Evolutionary conservation across 1,139 yeast genomes (phyloP), one percentile per base, ranked within the genome.

Genomic region (Hansenula sp.): DNA sequence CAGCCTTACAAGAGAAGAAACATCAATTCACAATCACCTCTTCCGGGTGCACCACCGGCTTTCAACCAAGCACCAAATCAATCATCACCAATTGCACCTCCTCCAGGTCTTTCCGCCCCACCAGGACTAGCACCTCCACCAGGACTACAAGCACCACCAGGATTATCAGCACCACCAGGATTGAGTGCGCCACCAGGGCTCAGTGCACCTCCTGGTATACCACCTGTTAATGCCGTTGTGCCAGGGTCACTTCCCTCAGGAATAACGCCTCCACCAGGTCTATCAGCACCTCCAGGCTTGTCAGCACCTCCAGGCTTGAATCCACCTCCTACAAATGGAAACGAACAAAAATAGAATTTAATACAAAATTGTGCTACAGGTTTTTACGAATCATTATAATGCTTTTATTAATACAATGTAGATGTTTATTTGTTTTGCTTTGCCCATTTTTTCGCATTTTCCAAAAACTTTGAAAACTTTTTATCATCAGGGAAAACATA

Each of bases 401-500:
- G 8, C 12, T 24, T 24, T 10, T 8, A 24, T 24, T 24, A 24
- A 24, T 24, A 5, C 26, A 24, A 10, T 24, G 8, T 24, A 5
- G 9, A 8, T 10, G 13, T 24, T 13, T 38, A 37, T 36, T 43
- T 44, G 26, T 57, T 50, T 32, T 64, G 52, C n/a, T 53, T 49
- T 38, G 59, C 65, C 90, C 87, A 83, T 57, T 73, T 73, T 57
- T 70, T 73, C 11, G 88, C 92, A 56, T 77, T 75, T 43, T 72
- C 78, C 60, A 82, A 65, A 44, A 85, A 76, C 51, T 73, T 75
- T 43, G 73, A 66, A 44, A 76, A 60, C 33, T 65, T 66, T 39
- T 64, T 65, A 48, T 79, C 84, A 39, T 76, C 81, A 1, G 94
- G 89, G 57, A 85, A 88, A 4, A 76, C 65, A 59, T 81, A 85